Conservation (phyloP, 2,329 filamentous ascomycete genomes). For the Fusarium odoratissimum region DNA sequence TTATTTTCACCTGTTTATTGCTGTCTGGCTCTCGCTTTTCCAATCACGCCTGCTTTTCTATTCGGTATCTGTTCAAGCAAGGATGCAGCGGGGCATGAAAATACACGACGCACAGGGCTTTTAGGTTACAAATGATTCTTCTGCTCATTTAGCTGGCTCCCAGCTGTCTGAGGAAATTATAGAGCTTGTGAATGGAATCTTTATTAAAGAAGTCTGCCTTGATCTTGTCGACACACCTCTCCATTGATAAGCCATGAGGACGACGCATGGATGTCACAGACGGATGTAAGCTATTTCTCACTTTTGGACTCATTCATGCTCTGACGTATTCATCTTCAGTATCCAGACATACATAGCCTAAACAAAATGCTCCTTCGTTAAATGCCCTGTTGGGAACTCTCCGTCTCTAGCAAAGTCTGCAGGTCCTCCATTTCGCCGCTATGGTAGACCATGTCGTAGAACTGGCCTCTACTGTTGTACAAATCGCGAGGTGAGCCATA, state of each 20-base stretch:
- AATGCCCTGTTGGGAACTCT: not conserved
- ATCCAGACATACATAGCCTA: not conserved
- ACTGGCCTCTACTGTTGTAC: constrained; percentile 58
- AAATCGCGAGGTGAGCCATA: constrained; percentile 60
- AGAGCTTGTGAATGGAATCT: constrained; percentile 15
- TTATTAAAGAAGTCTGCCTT: not conserved
- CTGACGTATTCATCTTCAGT: not conserved
- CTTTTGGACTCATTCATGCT: not conserved
- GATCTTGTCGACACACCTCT: not conserved
- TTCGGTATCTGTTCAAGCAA: constrained; percentile 19
- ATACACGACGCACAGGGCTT: constrained; percentile 41
- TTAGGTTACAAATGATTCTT: constrained; percentile 10
- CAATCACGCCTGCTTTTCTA: constrained; percentile 35
- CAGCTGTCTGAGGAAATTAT: constrained; percentile 11
- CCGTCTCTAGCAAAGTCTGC: constrained; percentile 48
- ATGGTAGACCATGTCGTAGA: constrained; percentile 67
- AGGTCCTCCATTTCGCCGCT: constrained; percentile 64
- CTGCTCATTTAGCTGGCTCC: constrained; percentile 1
- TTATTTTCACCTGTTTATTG: constrained; percentile 1
- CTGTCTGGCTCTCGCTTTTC: constrained; percentile 14
- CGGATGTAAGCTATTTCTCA: not conserved
- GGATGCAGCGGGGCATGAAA: constrained; percentile 42
- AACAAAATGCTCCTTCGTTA: not conserved
- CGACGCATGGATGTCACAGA: not conserved
- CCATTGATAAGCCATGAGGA: not conserved